These are phyloP conservation scores for Mycena maculata DNA, from an alignment of 768 basidiomycete species.

Conservation along the genomic window DNA sequence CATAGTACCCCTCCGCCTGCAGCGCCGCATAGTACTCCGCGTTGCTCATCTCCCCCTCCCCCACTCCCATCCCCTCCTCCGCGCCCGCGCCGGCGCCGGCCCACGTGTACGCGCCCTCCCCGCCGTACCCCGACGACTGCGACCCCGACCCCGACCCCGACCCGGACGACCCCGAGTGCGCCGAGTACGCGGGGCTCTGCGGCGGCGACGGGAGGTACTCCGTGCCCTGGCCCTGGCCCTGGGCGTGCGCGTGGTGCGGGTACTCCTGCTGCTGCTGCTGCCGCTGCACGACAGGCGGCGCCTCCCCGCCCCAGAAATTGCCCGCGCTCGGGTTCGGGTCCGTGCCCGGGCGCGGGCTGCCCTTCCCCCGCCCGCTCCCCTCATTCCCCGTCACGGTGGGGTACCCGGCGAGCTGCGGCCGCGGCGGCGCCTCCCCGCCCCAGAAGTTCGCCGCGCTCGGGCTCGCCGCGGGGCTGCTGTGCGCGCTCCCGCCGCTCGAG, in stretches of 20 bases:
- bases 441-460: slow-evolving; percentile 10
- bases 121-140: too few relatives aligned
- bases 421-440: not conserved
- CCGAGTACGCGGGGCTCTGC: slow-evolving; percentile 23
- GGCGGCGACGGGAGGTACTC: slow-evolving; percentile 29
- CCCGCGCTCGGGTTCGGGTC: slow-evolving; percentile 2
- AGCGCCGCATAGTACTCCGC: slow-evolving; percentile 31
- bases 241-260: not conserved
- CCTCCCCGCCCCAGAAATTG: slow-evolving; percentile 4
- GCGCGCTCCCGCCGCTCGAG: not conserved
- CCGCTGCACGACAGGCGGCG: not conserved
- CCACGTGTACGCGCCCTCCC: not conserved
- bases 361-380: too few relatives aligned
- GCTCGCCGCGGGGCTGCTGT: slow-evolving; percentile 14
- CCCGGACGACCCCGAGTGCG: not conserved
- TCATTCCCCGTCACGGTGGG: too few relatives aligned
- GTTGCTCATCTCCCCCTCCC: slow-evolving; percentile 28
- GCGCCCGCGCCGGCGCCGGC: too few relatives aligned
- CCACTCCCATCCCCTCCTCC: not conserved
- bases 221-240: not conserved
- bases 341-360: too few relatives aligned
- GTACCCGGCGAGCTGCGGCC: too few relatives aligned
- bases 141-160: not conserved
- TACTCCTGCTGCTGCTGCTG: not conserved
- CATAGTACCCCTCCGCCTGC: slow-evolving; percentile 11